Evolutionary conservation across 441 rosid genomes (phyloP).

Genomic region (Mallotus repandus): DNA sequence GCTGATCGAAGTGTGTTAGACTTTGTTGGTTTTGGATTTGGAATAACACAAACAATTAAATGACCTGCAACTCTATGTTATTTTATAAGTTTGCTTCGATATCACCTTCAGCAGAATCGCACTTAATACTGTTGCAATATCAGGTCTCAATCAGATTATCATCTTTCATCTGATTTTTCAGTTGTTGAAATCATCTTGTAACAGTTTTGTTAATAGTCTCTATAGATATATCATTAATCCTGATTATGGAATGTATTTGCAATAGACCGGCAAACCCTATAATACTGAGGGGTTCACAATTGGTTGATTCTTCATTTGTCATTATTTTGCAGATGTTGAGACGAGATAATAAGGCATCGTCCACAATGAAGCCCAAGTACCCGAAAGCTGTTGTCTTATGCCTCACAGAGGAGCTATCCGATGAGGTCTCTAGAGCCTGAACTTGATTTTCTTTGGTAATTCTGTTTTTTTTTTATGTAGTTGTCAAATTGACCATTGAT

Average conservation of each 20-base stretch:
- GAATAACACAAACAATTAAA: too few relatives aligned
- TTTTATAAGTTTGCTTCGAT: not conserved
- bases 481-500: not conserved
- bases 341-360: slow-evolving; percentile 1
- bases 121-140: not conserved
- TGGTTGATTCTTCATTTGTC: not conserved
- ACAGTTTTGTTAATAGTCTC: too few relatives aligned
- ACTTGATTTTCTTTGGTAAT: not conserved
- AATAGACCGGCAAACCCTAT: too few relatives aligned
- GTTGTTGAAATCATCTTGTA: too few relatives aligned
- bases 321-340: slow-evolving; percentile 11
- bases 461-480: not conserved
- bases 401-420: slow-evolving; percentile 12
- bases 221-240: not conserved
- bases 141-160: not conserved
- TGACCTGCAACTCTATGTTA: not conserved
- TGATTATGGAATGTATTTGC: not conserved
- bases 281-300: not conserved
- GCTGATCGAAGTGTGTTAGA: too few relatives aligned
- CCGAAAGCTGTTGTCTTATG: slow-evolving; percentile 16
- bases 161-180: too few relatives aligned
- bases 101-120: not conserved
- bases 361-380: slow-evolving; percentile 13
- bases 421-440: slow-evolving; percentile 1
- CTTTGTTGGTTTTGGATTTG: too few relatives aligned